Evolutionary conservation across 257 asterid species (phyloP), one percentile per base, ranked within the genome.

Genomic region (Gynochthodes officinalis): DNA sequence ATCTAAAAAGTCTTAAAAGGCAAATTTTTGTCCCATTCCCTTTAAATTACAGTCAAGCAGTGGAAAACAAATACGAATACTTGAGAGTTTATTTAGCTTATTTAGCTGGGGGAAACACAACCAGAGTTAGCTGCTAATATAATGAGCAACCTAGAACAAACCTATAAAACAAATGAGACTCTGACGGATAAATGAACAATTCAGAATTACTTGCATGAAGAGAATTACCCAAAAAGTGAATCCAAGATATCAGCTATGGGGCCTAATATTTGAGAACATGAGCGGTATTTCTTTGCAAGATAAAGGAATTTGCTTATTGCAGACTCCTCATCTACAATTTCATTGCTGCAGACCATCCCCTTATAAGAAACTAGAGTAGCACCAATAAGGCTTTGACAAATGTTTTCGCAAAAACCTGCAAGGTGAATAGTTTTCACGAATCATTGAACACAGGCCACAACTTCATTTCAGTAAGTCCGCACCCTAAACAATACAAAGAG

Each of bases 221-320:
- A 25, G 59, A 62, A 46, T 69, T 70, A 95, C 99, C 75, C 89
- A 71, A 67, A 83, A 58, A 77, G 64, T 33, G 87, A 90, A 78
- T 90, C 96, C 87, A 95, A 74, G 64, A 84, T 75, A 73, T 88
- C 93, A 69, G 97, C 98, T 7, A 90, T 95, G 23, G 95, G 84
- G 80, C 92, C 84, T 78, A 95, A 79, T 78, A 95, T 77, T 73
- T 92, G 93, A 62, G 93, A 86, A 69, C 93, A 87, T 64, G 82
- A 74, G 73, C 75, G 81, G 75, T 90, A 82, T 82, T 90, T 87
- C 78, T 79, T 85, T 9, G 97, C 90, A 69, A 95, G 88, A 83
- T 77, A 73, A 78, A 95, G 81, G 79, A 85, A 85, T 70, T 77
- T 89, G 64, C 72, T 64, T 67, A 86, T 10, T 58, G 82, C 75